Base-by-base conservation (phyloP, 1,284 basidiomycete genomes). In the Inonotus hispidus region DNA sequence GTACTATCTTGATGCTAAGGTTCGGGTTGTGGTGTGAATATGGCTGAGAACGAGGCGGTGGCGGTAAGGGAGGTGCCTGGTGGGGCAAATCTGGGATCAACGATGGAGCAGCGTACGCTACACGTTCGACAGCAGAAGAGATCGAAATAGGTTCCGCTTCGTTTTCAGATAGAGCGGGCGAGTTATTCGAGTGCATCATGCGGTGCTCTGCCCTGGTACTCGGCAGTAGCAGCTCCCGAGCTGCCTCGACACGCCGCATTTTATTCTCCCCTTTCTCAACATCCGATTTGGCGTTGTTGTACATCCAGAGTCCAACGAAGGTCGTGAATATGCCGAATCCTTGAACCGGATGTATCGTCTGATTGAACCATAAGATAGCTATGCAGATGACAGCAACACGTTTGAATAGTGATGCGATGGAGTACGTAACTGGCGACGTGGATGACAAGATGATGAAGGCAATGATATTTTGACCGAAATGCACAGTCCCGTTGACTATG, bases 341-440 rank as follows among this genome's bases (percentile, higher is more conserved):
- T 74, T 99, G 97, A 10, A 98, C 70, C 4, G 82, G 81, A 65
- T 95, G 90, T 2, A 99, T 87, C 19, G 79, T 72, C 76, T 99
- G 96, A 61, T 83, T 88, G 77, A 98, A 99, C 96, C 96, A 99
- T 56, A 95, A 77, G 71, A 99, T 94, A 32, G 97, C 96, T 66
- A 98, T 88, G 74, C 94, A 95, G 69, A 99, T 99, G 68, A 99
- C 97, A 50, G 91, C 94, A 60, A 99, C 95, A 35, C 97, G 91
- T 77, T 99, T 99, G 77, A 98, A 88, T 67, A 99, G 85, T 11
- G 93, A 96, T 0, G 96, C 97, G 72, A 99, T 98, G 53, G 92
- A 95, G 77, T 99, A 99, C 0, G 97, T 99, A 63, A 99, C 97
- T 5, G 96, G 97, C 7, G 95, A 98, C 0, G 95, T 97, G 38